Base-by-base conservation (phyloP, 2,329 filamentous ascomycete species). In the Aspergillus oerlinghausenensis region DNA sequence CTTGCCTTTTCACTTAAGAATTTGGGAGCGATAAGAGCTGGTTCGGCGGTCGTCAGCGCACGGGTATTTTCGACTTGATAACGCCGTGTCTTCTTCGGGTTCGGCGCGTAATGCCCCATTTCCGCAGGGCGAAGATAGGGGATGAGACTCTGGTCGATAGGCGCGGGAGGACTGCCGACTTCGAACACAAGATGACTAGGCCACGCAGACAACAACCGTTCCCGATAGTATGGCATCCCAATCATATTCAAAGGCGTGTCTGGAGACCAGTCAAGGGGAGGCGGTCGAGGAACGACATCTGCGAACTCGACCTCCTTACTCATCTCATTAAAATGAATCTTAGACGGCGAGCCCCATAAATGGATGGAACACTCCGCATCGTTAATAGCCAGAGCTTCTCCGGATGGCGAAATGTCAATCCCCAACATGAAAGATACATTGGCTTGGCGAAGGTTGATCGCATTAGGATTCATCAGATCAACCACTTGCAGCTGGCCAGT, bases 401-500 rank as follows among this genome's bases (percentile, higher is more conserved):
- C 92, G 1, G 92, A 95, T 0, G 90, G 88, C 3, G 92, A 90
- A 63, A 97, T 86, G 65, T 96, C 92, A 61, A 97, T 85, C 61
- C 89, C 88, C 57, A 85, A 86, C 63, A 96, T 82, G 64, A 88
- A 90, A 0, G 87, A 82, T 4, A 92, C 84, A 65, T 92, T 92
- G 35, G 89, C 88, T 75, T 95, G 92, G 51, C 89, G 85, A 52
- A 96, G 85, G 64, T 89, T 92, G 69, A 90, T 91, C 21, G 90
- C 88, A 68, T 95, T 92, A 0, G 91, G 90, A 60, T 96, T 96
- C 85, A 95, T 91, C 4, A 99, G 83, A 72, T 99, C 94, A 51
- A 97, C 91, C 14, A 97, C 88, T 70, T 99, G 93, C 72, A 99
- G 89, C 73, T 97, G 92, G 1, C 95, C 94, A 47, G 86, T 89